These are phyloP conservation scores for Exserohilum turcica DNA, from an alignment of 2,329 filamentous ascomycete species.

Conservation along the genomic window DNA sequence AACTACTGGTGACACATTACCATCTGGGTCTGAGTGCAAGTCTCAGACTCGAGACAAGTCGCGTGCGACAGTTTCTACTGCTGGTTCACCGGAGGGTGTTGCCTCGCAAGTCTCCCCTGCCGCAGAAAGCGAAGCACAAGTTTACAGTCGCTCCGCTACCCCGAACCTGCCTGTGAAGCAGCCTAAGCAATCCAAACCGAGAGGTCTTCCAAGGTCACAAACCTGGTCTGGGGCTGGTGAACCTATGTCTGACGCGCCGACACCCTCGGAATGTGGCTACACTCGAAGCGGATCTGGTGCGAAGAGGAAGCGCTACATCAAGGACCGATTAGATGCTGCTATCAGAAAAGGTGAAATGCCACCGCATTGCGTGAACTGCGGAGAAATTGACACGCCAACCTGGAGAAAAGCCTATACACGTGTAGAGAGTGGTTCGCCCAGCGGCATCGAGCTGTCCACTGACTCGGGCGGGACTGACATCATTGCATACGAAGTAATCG, in stretches of 20 bases:
- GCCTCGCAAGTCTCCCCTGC: conserved; percentile 24
- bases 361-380: conserved; percentile 88
- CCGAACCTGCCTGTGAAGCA: conserved; percentile 25
- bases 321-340: conserved; percentile 59
- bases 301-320: conserved; percentile 70
- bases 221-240: conserved; percentile 46
- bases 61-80: conserved; percentile 16
- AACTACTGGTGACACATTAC: conserved; percentile 6
- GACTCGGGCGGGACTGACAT: conserved; percentile 73
- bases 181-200: conserved; percentile 29
- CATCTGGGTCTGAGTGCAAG: conserved; percentile 3
- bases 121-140: conserved; percentile 23
- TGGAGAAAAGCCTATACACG: conserved; percentile 95
- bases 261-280: conserved; percentile 25
- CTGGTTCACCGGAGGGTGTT: conserved; percentile 26
- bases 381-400: conserved; percentile 91
- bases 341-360: conserved; percentile 84
- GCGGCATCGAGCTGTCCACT: conserved; percentile 68
- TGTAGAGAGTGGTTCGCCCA: conserved; percentile 70
- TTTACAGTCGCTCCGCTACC: conserved; percentile 34
- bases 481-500: conserved; percentile 42
- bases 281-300: conserved; percentile 57
- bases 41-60: conserved; percentile 3
- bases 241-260: conserved; percentile 40
- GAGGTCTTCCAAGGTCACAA: conserved; percentile 42